Conservation (phyloP, 2,329 filamentous ascomycete species). For the Teratosphaeria destructans region DNA sequence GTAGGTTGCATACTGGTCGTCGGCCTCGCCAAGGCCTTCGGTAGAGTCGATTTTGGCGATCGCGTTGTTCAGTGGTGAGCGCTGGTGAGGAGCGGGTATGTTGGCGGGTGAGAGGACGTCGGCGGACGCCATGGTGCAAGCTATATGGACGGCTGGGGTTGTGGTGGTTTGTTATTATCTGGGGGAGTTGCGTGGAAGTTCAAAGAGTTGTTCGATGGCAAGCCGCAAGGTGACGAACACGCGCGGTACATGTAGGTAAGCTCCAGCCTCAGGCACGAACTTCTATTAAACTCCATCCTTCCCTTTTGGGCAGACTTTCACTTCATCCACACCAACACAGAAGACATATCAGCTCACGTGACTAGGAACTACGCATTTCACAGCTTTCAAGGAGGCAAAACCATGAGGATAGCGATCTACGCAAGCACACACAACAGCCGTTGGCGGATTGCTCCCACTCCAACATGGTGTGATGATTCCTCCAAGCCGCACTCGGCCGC, state of each 20-base stretch:
- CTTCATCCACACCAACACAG: not conserved
- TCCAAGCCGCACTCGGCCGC: no score
- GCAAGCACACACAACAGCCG: no score
- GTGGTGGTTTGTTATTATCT: not conserved
- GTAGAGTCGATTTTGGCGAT: constrained; percentile 86
- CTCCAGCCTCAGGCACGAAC: not conserved
- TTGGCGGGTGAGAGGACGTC: constrained; percentile 71
- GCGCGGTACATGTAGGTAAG: not conserved
- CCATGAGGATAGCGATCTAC: no score
- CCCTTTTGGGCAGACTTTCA: not conserved
- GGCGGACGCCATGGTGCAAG: constrained; percentile 65
- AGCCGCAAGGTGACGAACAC: not conserved
- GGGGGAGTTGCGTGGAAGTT: not conserved
- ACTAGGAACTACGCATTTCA: no score
- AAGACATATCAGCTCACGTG: no score
- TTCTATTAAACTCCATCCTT: no score
- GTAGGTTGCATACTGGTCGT: constrained; percentile 86
- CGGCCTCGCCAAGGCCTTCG: constrained; percentile 72
- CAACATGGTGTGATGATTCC: no score
- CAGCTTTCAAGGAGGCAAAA: no score
- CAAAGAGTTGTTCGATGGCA: not conserved
- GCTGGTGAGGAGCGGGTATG: constrained; percentile 68
- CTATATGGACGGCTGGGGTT: not conserved
- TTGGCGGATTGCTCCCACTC: no score
- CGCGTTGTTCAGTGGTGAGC: constrained; percentile 60